Percentiles rank a stretch among this genome's conserved stretches.
These are phyloP conservation scores for Aspergillus bertholletiae DNA, from an alignment of 495 filamentous ascomycete species.

Conservation along the genomic window DNA sequence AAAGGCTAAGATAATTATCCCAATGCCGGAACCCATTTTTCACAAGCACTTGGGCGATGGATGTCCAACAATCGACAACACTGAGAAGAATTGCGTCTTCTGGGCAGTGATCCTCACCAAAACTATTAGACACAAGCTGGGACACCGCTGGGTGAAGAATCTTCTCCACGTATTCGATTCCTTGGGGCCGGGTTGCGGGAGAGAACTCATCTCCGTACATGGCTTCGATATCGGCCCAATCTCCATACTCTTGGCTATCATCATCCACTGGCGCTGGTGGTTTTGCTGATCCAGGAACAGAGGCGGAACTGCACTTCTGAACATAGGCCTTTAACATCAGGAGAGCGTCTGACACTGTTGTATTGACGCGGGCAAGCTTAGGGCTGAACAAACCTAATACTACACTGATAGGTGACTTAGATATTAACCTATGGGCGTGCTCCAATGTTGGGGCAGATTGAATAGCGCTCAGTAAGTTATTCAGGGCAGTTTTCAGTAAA, in stretches of 20 bases:
- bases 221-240: conserved; percentile 57
- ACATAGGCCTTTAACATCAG: conserved; percentile 36
- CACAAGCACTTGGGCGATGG: conserved; percentile 51
- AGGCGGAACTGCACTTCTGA: conserved; percentile 27
- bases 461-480: conserved; percentile 49
- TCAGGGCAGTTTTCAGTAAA: conserved; percentile 51
- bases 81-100: conserved; percentile 56
- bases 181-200: conserved; percentile 15
- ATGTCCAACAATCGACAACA: conserved; percentile 57
- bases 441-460: conserved; percentile 30
- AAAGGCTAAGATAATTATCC: conserved; percentile 55
- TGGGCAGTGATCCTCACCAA: conserved; percentile 58
- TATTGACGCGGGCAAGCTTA: conserved; percentile 30
- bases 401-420: conserved; percentile 31
- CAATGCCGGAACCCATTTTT: conserved; percentile 43
- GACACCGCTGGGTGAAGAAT: conserved; percentile 50
- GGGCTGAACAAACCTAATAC: conserved; percentile 39
- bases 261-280: conserved; percentile 38
- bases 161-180: conserved; percentile 34
- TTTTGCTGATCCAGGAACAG: conserved; percentile 6
- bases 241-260: conserved; percentile 74
- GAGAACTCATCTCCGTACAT: conserved; percentile 34
- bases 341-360: conserved; percentile 33
- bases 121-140: conserved; percentile 63
- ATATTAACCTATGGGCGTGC: conserved; percentile 33